phyloP scores from a whole-genome alignment of 2,329 filamentous ascomycete species.

The Calonectria hawksworthii region DNA sequence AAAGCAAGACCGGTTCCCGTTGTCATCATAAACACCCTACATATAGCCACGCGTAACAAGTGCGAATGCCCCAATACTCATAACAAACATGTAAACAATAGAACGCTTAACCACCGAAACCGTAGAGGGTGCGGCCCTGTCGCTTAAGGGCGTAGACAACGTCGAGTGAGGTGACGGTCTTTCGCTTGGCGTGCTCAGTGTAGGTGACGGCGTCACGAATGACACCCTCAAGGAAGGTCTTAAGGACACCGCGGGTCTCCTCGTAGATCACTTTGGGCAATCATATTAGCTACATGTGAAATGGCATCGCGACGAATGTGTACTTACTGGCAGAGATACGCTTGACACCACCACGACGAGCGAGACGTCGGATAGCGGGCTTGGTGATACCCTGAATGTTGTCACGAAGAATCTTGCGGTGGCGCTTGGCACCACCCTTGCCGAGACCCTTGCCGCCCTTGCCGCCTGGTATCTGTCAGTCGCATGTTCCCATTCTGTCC shows the following conservation, averaged over 20 bases:
- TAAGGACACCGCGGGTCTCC: conserved; percentile 82
- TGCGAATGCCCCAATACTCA: conserved; percentile 47
- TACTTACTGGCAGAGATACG: conserved; percentile 94
- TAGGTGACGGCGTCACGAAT: conserved; percentile 84
- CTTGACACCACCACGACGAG: conserved; percentile 99
- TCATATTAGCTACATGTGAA: conserved; percentile 67
- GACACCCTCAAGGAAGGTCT: conserved; percentile 83
- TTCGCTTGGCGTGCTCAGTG: conserved; percentile 85
- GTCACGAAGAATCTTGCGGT: conserved; percentile 99
- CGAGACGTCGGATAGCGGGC: conserved; percentile 98
- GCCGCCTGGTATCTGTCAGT: conserved; percentile 74
- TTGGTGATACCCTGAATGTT: conserved; percentile 99
- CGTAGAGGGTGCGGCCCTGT: conserved; percentile 82
- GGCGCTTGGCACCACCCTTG: conserved; percentile 98
- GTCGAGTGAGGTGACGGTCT: conserved; percentile 81
- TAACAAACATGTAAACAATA: conserved; percentile 52
- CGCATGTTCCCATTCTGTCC: conserved; percentile 50
- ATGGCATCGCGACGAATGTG: conserved; percentile 65
- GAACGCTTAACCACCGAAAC: conserved; percentile 84
- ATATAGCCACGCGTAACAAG: conserved; percentile 40
- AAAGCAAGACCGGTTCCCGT: conserved; percentile 59
- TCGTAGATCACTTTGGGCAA: conserved; percentile 76
- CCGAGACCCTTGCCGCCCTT: conserved; percentile 98
- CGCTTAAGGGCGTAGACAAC: conserved; percentile 78
- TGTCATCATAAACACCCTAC: conserved; percentile 59